Evolutionary conservation across 495 filamentous ascomycete species (phyloP), one percentile per base, ranked within the genome.

Genomic region (Bathelium albidoporum): DNA sequence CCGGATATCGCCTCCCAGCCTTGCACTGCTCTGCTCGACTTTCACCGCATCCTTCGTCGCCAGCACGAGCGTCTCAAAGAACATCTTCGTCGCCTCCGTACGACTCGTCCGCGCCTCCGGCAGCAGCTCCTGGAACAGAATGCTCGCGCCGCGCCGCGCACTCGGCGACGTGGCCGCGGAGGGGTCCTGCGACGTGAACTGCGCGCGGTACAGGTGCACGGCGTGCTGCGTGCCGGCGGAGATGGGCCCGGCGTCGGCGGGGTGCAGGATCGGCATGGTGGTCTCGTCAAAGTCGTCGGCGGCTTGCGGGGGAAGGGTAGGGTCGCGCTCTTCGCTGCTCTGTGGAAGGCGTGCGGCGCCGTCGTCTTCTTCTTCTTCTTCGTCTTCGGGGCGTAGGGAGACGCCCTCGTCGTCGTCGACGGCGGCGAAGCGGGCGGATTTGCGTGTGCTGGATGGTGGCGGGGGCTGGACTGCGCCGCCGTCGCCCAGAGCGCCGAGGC

Each of bases 1-100:
- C 44, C 86, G 78, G 66, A 98, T 88, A 10, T 85, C 82, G 2
- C 83, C 87, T 52, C 90, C 91, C 43, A 96, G 82, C 34, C 81
- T 75, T 18, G 83, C 82, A 58, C 84, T 80, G n/a, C 80, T 78
- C 76, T 98, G 94, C 71, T 97, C 92, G n/a, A 97, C 89, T 73
- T 95, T 93, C 71, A 98, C 88, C 39, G 94, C 94, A 75, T 97
- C 95, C 79, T 97, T 97, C 14, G 94, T 98, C 12, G 95, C 95
- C 59, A 98, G 78, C 4, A 97, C 94, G 44, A 98, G 78, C 39
- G 92, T 85, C 76, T 98, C 95, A 64, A 97, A 97, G 77, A 98
- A 98, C 93, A 98, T 96, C 79, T 96, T 96, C 43, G 94, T 97
- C 2, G 95, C 95, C 68, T 97, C 94, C 14, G 85, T 85, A 70